Base-by-base conservation (phyloP, 768 basidiomycete species). In the Tulasnella sp. region DNA sequence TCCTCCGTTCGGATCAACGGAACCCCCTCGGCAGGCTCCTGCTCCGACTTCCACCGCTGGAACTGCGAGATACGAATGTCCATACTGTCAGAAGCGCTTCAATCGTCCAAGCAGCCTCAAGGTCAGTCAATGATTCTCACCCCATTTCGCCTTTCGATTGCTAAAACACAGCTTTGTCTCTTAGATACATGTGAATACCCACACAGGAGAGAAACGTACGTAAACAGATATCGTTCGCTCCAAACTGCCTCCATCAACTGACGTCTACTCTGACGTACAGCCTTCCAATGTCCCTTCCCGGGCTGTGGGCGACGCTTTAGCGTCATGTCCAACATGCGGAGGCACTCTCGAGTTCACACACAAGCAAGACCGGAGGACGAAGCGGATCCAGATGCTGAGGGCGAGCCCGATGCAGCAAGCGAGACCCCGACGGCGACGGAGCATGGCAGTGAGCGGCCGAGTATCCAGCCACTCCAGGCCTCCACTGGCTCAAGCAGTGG, bases 71-170 rank as follows among this genome's bases (percentile, higher is more conserved):
- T 82, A 82, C 39, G 82, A 79, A 27, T 82, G 82, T 38, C 46
- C 68, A 19, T 75, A 77, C 48, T 82, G 82, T 72, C 77, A 81
- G 24, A 82, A 82, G 73, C 31, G 80, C 38, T 82, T 82, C 74
- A 82, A 82, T 78, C 72, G 82, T 24, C 82, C 82, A 46, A 82
- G 82, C 48, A 82, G 82, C 76, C 82, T 82, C 21, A 80, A 68
- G 73, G 81, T 81, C 24, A 44, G 71, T 31, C 46, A 52, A 40
- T 10, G 7, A 18, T 18, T 44, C 24, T 48, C 18, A 34, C 73
- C 44, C 71, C 39, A 16, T 9, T n/a, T 34, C 24, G 27, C 31
- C 36, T 74, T 46, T 27, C 3, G 38, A n/a, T 38, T 52, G 38
- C 71, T 3, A 62, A 39, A 2, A 36, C 34, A 78, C 73, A 16